A percentile compares a stretch with the other conserved stretches of the same genome.
phyloP scores from a whole-genome alignment of 2,329 filamentous ascomycete species.

The Monosporascus sp. region DNA sequence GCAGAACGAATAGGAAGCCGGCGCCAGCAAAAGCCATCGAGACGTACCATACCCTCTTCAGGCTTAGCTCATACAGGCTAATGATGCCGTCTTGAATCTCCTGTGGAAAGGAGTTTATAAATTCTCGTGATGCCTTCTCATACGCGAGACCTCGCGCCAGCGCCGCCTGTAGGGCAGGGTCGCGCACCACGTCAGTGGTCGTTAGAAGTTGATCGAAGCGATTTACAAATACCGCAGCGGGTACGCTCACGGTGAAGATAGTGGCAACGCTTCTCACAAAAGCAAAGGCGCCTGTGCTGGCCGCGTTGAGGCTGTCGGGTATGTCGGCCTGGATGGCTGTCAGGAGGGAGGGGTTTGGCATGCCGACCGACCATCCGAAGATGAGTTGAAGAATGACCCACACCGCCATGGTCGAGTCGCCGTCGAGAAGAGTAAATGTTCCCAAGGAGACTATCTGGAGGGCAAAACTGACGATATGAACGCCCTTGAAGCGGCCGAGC shows the following conservation, averaged over 20 bases:
- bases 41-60: not conserved
- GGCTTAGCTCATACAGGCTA: not conserved
- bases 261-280: slow-evolving; percentile 36
- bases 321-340: slow-evolving; percentile 30
- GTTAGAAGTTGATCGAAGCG: not conserved
- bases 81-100: not conserved
- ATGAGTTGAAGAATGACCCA: slow-evolving; percentile 32
- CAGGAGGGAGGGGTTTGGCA: slow-evolving; percentile 29
- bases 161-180: not conserved
- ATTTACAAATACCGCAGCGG: slow-evolving; percentile 27
- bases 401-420: slow-evolving; percentile 21
- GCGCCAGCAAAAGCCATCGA: not conserved
- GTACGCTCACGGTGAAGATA: slow-evolving; percentile 33
- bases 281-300: slow-evolving; percentile 27
- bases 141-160: not conserved
- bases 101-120: not conserved
- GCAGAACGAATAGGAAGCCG: not conserved
- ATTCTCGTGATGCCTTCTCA: not conserved
- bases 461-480: slow-evolving; percentile 18
- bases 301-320: slow-evolving; percentile 20
- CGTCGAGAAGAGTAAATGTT: slow-evolving; percentile 28
- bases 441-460: slow-evolving; percentile 28
- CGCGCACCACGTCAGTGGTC: not conserved
- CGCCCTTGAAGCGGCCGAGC: slow-evolving; percentile 2
- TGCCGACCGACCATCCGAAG: slow-evolving; percentile 28